Conservation (phyloP, 305 asterid genomes). For the Ajuga reptans region DNA sequence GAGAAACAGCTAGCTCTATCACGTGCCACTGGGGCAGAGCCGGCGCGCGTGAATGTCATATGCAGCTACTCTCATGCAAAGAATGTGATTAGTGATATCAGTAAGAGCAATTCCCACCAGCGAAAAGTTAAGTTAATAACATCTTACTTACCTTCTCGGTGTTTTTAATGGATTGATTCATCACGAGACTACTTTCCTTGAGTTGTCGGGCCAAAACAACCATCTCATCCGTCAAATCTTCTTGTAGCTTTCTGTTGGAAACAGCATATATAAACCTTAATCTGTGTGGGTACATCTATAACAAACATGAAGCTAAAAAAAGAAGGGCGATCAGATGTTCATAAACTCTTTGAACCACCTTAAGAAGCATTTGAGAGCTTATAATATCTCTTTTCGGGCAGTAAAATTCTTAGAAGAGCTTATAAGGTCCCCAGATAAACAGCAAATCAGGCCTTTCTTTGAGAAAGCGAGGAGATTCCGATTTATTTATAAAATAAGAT, state of each 20-base stretch:
- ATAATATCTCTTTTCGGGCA: too few relatives aligned
- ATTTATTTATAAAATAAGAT: not conserved
- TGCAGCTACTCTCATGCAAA: not conserved
- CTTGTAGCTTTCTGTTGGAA: constrained; percentile 74
- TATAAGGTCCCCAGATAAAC: too few relatives aligned
- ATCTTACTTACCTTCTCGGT: constrained; percentile 59
- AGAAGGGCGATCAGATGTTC: too few relatives aligned
- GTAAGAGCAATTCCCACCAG: not conserved
- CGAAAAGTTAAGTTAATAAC: not conserved
- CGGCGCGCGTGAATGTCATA: not conserved
- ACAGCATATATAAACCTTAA: not conserved
- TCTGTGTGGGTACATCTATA: not conserved
- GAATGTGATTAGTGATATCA: not conserved
- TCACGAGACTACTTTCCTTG: constrained; percentile 72
- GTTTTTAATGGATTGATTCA: constrained; percentile 68
- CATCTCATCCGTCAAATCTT: constrained; percentile 87
- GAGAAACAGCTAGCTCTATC: not conserved
- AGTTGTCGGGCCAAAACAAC: constrained; percentile 76
- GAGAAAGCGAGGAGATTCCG: too few relatives aligned
- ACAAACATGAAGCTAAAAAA: too few relatives aligned
- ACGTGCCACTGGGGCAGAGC: not conserved
- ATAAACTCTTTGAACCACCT: too few relatives aligned
- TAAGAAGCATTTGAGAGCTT: too few relatives aligned
- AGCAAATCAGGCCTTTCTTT: too few relatives aligned
- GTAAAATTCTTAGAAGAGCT: too few relatives aligned